Base-by-base conservation (phyloP, 371 early-diverging fungal species). In the Syncephalastrum contaminatum region DNA sequence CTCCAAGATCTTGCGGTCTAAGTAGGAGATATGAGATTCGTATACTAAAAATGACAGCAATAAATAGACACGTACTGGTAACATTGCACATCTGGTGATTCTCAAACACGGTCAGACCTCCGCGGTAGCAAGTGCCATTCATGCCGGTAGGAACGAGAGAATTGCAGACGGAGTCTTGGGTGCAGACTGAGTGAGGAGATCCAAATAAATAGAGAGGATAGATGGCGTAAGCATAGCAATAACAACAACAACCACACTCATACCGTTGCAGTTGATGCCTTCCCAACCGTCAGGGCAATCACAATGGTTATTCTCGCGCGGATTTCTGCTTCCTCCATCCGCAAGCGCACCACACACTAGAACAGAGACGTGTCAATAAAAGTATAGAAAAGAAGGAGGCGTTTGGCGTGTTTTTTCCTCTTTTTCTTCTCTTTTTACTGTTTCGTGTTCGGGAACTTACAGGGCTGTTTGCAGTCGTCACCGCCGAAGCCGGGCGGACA, bases 201-300 rank as follows among this genome's bases (percentile, higher is more conserved):
- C 45, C 45, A 44, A 14, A 44, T 19, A 15, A 44, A 44, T 7
- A 44, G 21, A 44, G 44, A 24, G 30, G 50, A 45, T 22, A 43
- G 21, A 56, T 21, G 45, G 36, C 36, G 36, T 30, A 30, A 30
- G 36, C 36, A 30, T 30, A 8, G 36, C 39, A 20, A 36, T 10
- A 12, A 30, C 36, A 30, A 30, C 10, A 6, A 30, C 10, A 10
- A 10, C 10, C 0, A 12, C 10, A 12, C 2, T 60, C 69, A 59
- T 85, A 89, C 91, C 88, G 67, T 91, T 92, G 71, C 96, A 96
- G 59, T 94, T 94, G 66, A 92, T 86, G 51, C 97, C 97, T 51
- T 83, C 84, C 89, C 94, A 96, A 13, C 95, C 97, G 25, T 88
- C 87, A 43, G 87, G 84, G 67, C 96, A 96, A 22, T 82, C 69